Conservation (phyloP, 805 yeast genomes). For the Blastobotrys terrestris region DNA sequence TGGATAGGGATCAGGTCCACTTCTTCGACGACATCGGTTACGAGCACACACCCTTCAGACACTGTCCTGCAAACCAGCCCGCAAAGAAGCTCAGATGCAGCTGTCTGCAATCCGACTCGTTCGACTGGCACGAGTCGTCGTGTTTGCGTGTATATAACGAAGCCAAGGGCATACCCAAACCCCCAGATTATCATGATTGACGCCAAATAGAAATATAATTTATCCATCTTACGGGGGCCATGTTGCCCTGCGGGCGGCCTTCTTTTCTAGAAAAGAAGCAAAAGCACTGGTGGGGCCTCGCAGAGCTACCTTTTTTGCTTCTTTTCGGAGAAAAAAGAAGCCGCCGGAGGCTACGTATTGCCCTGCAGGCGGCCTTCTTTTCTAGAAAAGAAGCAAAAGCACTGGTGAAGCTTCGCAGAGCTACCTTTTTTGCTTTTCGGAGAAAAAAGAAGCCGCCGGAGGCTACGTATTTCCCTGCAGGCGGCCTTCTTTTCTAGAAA, state of each 20-base stretch:
- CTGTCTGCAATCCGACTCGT: conserved; percentile 34
- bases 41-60: conserved; percentile 53
- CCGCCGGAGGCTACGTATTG: not conserved
- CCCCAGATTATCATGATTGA: conserved; percentile 2
- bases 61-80: conserved; percentile 61
- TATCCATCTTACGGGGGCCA: not conserved
- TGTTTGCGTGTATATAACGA: conserved; percentile 30
- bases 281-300: not conserved
- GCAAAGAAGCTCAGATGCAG: conserved; percentile 46
- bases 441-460: not conserved
- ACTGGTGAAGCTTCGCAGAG: not conserved
- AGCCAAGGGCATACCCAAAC: conserved; percentile 22
- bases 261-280: not conserved
- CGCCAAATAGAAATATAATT: not conserved
- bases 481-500: not conserved
- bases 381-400: not conserved
- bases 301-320: not conserved
- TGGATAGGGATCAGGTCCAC: conserved; percentile 53
- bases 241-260: no score
- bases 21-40: conserved; percentile 74
- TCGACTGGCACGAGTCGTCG: conserved; percentile 33
- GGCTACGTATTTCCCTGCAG: no score
- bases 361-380: not conserved
- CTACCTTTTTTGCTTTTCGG: not conserved
- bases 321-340: not conserved